Evolutionary conservation across 1,139 yeast genomes (phyloP).

Genomic region (Geotrichum citri-aurantii): DNA sequence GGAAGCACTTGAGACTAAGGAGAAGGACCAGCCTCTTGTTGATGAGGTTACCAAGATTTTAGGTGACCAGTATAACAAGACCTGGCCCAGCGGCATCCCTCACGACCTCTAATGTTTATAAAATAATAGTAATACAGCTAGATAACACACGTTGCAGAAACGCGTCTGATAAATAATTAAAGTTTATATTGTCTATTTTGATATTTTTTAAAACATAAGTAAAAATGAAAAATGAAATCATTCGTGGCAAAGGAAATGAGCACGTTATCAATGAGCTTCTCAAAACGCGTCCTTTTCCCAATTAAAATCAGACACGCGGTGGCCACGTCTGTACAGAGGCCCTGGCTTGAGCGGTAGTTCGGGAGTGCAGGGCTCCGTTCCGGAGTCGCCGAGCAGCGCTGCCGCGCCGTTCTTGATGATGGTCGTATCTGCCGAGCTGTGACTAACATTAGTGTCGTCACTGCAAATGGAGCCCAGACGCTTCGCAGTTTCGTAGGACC

Average conservation of each 20-base stretch:
- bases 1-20: conserved; percentile 38
- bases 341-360: conserved; percentile 6
- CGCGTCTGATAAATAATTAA: neutral
- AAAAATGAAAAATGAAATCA: neutral
- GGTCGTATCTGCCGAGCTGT: neutral
- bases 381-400: neutral
- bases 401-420: neutral
- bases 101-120: conserved; percentile 20
- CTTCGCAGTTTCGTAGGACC: neutral
- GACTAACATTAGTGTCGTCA: neutral
- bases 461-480: neutral
- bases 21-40: conserved; percentile 43
- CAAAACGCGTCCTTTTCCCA: conserved; percentile 32
- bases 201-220: neutral
- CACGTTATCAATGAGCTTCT: neutral
- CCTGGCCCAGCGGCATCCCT: conserved; percentile 66
- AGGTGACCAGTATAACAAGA: conserved; percentile 53
- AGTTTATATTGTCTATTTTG: neutral
- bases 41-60: conserved; percentile 43
- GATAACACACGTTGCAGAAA: neutral
- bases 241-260: neutral
- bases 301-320: conserved; percentile 28
- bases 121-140: neutral
- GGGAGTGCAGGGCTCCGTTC: neutral
- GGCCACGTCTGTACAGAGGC: conserved; percentile 9